Base-by-base conservation (phyloP, 2,329 filamentous ascomycete genomes). In the Aspergillus ochraceoroseus region DNA sequence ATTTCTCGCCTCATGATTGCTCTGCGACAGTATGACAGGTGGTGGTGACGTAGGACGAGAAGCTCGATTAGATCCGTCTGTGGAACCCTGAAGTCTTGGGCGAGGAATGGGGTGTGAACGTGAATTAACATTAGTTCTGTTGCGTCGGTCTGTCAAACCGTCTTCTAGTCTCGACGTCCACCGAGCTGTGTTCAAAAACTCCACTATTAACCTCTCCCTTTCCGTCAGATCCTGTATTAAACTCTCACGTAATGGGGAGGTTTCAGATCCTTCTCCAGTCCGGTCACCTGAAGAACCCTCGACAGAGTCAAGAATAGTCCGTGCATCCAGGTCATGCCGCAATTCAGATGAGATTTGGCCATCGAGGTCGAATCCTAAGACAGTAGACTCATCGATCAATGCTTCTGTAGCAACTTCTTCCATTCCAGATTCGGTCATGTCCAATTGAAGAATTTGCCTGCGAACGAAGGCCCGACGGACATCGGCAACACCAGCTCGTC, bases 401-500 rank as follows among this genome's bases (percentile, higher is more conserved):
- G 55, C 57, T 12, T 61, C 57, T 4, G 58, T 61, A 22, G 48
- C 54, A 14, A 67, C 54, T 48, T 59, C 53, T 34, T 68, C 51
- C 19, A 66, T 32, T 3, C 47, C 44, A 2, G 61, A 54, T 2
- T 64, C 62, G 26, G 64, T 54, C 35, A 50, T 46, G 32, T 67
- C 58, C 27, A 68, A 36, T n/a, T 57, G 43, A 9, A 73, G 46
- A 14, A 67, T 61, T 47, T 73, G 70, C 36, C 67, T 59, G 32
- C 70, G 64, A 19, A 61, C 51, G 43, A 71, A 72, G n/a, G 55
- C 56, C 43, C 67, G 67, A 26, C 70, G 69, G 33, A 72, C 55
- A 52, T 73, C 70, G 20, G 68, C 68, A 42, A 73, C 52, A 5
- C 70, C 70, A 30, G 66, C 66, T 46, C 66, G 61, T 11, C 70